Evolutionary conservation across 1,284 basidiomycete genomes (phyloP).

Genomic region (Puccinia brachypodii): DNA sequence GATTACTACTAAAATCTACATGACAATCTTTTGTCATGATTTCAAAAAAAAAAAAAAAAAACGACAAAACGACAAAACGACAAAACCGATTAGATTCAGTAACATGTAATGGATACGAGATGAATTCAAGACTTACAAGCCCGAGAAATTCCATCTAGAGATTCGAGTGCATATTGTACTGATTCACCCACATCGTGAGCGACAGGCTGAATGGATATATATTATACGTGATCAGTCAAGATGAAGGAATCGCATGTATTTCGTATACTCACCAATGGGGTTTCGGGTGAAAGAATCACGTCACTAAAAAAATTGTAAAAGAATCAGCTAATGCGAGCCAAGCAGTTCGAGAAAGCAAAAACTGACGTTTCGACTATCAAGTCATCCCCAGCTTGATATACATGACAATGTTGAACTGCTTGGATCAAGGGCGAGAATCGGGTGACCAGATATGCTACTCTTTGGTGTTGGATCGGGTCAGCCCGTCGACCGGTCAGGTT

Average conservation of each 20-base stretch:
- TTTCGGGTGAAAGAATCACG: slow-evolving; percentile 59
- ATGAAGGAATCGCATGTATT: not conserved
- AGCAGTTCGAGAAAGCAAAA: not conserved
- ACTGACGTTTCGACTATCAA: slow-evolving; percentile 59
- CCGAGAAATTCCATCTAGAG: slow-evolving; percentile 59
- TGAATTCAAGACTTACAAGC: slow-evolving; percentile 53
- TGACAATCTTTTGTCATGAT: slow-evolving; percentile 33
- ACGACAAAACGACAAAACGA: not conserved
- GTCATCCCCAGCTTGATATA: slow-evolving; percentile 56
- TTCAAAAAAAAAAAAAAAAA: not conserved
- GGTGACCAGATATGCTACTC: slow-evolving; percentile 61
- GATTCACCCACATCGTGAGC: slow-evolving; percentile 61
- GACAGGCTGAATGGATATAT: slow-evolving; percentile 53
- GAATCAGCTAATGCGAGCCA: not conserved
- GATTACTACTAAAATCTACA: slow-evolving; percentile 44
- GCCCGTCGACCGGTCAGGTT: slow-evolving; percentile 56
- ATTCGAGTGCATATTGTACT: slow-evolving; percentile 53
- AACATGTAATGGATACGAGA: not conserved
- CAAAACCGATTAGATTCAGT: not conserved
- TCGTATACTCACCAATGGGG: slow-evolving; percentile 53
- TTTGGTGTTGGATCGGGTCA: slow-evolving; percentile 53
- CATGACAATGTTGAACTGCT: slow-evolving; percentile 53
- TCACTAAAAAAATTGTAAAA: slow-evolving; percentile 52
- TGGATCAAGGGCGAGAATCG: slow-evolving; percentile 55
- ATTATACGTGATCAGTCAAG: not conserved